phyloP scores from a whole-genome alignment of 306 rosid species.

The Rubus parviflorus region DNA sequence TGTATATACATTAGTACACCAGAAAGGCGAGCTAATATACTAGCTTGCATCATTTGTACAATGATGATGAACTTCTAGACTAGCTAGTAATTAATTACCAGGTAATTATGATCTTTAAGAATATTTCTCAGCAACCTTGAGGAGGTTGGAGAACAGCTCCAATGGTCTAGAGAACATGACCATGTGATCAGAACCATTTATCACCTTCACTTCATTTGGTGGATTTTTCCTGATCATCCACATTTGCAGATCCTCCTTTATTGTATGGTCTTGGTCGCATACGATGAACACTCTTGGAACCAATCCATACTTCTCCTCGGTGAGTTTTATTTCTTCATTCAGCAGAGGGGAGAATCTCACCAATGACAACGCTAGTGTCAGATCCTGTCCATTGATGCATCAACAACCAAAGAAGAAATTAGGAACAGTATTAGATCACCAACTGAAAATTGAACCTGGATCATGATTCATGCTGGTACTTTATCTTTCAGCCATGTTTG shows the following conservation, averaged over 20 bases:
- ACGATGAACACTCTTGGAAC: slow-evolving; percentile 40
- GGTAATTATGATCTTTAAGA: neutral
- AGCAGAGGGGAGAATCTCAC: slow-evolving; percentile 19
- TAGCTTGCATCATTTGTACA: neutral
- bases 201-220: slow-evolving; percentile 28
- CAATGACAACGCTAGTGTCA: slow-evolving; percentile 33
- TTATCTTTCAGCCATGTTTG: too few relatives aligned
- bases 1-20: too few relatives aligned
- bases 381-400: slow-evolving; percentile 25
- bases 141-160: slow-evolving; percentile 31
- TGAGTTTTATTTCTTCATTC: slow-evolving; percentile 22
- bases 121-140: slow-evolving; percentile 26
- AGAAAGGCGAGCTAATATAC: neutral
- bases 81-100: neutral
- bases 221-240: slow-evolving; percentile 42
- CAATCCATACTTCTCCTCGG: slow-evolving; percentile 32
- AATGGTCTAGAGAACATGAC: slow-evolving; percentile 44
- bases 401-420: neutral
- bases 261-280: slow-evolving; percentile 30
- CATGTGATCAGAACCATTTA: slow-evolving; percentile 52
- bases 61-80: neutral
- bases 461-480: neutral
- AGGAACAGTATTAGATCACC: neutral
- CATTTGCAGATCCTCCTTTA: slow-evolving; percentile 23
- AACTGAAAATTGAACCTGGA: neutral